Base-by-base conservation (phyloP, 148 eudicot genomes). In the Rhododendron ovatum region DNA sequence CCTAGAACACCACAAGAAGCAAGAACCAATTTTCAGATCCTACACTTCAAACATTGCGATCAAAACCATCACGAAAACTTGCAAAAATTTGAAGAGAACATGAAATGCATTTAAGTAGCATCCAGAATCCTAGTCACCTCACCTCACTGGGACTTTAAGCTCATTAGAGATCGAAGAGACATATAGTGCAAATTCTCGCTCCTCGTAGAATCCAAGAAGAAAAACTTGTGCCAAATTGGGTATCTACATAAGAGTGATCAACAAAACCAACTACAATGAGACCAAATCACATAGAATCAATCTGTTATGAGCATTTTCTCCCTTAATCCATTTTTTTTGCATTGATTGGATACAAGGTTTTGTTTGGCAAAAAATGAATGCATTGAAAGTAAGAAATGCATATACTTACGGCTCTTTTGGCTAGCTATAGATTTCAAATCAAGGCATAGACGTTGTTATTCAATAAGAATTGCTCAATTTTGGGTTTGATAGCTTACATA, bases 71-170 rank as follows among this genome's bases (percentile, higher is more conserved):
- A 24, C 20, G 2, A 84, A 33, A 0, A 51, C 55, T n/a, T n/a
- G 28, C 1, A 48, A 10, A 65, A 69, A 20, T 73, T 30, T 74
- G 7, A 48, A 50, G 28, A 51, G 24, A 50, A 30, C 28, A 84
- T 20, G 65, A n/a, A 53, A 26, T 26, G 43, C 30, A 67, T 26
- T 71, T 9, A 81, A 55, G 63, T 30, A 50, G 39, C 28, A 20
- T 67, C 7, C 50, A 71, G 41, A 13, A 45, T 26, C 35, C n/a
- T 26, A 39, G 39, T 90, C 65, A 59, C 26, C 65, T 59, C 88
- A 96, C 99, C 99, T 95, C 84, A 96, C 93, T 3, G 99, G 99
- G 43, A 96, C 94, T 90, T 88, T 94, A 73, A 96, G 95, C 91
- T 96, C 99, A 86, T 90, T 93, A 13, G 99, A 96, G 88, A 96